A percentile compares a stretch with the other conserved stretches of the same genome.
phyloP scores from a whole-genome alignment of 257 asterid genomes.

The Phtheirospermum japonicum region DNA sequence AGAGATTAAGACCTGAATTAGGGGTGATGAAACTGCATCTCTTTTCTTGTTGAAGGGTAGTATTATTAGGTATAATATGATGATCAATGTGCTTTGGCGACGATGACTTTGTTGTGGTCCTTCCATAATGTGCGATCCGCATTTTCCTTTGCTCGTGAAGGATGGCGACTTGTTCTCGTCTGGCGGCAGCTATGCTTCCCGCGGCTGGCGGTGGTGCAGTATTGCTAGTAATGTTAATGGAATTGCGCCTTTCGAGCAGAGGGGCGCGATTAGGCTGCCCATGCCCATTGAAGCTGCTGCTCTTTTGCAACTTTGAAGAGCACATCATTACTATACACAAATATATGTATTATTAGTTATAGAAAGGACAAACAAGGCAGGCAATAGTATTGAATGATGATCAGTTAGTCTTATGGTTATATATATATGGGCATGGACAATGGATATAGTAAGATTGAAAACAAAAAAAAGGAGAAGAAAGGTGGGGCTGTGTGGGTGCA shows the following conservation, averaged over 20 bases:
- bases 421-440: not conserved
- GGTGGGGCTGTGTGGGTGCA: constrained; percentile 20
- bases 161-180: constrained; percentile 66
- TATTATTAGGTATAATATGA: constrained; percentile 1
- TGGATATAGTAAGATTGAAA: not conserved
- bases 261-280: constrained; percentile 54
- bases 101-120: constrained; percentile 40
- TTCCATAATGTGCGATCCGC: constrained; percentile 78
- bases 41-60: constrained; percentile 34
- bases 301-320: constrained; percentile 45
- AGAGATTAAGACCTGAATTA: constrained; percentile 52
- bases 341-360: no score
- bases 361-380: not conserved
- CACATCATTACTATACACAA: constrained; percentile 53
- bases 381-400: not conserved
- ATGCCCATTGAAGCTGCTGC: constrained; percentile 40
- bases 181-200: constrained; percentile 78
- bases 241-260: constrained; percentile 47
- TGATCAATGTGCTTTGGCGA: not conserved
- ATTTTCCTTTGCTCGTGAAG: constrained; percentile 67
- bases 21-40: constrained; percentile 77
- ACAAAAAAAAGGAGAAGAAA: not conserved
- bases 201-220: constrained; percentile 29
- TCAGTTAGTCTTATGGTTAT: constrained; percentile 9
- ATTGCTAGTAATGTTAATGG: constrained; percentile 28